Conservation (phyloP, 2,329 filamentous ascomycete species). For the Aureobasidium sp. region DNA sequence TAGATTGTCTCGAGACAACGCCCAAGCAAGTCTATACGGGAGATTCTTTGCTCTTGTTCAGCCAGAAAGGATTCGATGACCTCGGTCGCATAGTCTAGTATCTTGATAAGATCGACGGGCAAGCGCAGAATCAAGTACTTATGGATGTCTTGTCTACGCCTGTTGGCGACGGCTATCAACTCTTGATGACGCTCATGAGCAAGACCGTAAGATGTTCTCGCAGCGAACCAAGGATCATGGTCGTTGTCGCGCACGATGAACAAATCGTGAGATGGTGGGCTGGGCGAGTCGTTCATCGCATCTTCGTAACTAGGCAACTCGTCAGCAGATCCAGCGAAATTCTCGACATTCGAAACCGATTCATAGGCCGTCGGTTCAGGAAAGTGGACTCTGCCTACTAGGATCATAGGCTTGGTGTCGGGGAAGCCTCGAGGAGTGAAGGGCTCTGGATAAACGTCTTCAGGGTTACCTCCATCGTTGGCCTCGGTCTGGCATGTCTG, state of each 20-base stretch:
- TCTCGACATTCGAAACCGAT: not conserved
- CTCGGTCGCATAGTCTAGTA: not conserved
- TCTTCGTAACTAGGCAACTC: not conserved
- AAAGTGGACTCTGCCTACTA: not conserved
- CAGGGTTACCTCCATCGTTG: not conserved
- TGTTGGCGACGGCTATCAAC: not conserved
- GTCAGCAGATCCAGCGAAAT: not conserved
- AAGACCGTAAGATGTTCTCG: not conserved
- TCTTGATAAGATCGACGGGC: not conserved
- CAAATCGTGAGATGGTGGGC: not conserved
- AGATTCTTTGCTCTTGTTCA: not conserved
- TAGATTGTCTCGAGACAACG: not conserved
- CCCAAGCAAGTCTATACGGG: not conserved
- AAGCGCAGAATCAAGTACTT: not conserved
- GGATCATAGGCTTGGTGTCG: not conserved
- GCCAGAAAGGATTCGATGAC: not conserved
- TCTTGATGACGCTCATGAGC: not conserved
- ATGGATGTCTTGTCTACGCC: not conserved
- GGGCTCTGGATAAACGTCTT: not conserved
- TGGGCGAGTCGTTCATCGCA: not conserved
- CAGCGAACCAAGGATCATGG: too few species aligned
- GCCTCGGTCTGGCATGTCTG: not conserved
- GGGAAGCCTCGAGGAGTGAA: not conserved
- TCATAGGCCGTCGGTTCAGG: not conserved
- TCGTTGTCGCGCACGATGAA: not conserved